Evolutionary conservation across 2,329 filamentous ascomycete genomes (phyloP).

Genomic region (Penicillium sp.): DNA sequence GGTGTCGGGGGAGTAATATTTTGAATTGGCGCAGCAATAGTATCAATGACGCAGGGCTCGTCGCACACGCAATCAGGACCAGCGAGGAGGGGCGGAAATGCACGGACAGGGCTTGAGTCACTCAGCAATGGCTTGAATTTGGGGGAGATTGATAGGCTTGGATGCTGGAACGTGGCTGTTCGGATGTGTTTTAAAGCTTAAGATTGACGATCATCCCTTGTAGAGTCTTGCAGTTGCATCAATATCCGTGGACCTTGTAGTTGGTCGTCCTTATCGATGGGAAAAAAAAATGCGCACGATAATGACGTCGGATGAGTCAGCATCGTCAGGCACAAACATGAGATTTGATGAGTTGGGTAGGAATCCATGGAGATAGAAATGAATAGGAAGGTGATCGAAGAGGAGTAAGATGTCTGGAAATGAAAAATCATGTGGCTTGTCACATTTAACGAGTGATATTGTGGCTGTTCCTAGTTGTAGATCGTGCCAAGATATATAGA

Average conservation of each 20-base stretch:
- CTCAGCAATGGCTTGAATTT: background rate
- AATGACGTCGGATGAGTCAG: conserved; percentile 38
- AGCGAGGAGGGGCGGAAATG: conserved; percentile 25
- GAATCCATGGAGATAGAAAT: background rate
- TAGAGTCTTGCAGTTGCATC: conserved; percentile 15
- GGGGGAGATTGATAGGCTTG: background rate
- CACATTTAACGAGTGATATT: background rate
- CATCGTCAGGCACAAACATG: conserved; percentile 12
- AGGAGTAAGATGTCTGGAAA: background rate
- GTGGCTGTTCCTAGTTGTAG: background rate
- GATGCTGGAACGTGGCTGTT: conserved; percentile 3
- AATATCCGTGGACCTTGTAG: background rate
- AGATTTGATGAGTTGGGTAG: background rate
- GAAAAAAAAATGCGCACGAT: conserved; percentile 21
- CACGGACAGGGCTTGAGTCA: conserved; percentile 18
- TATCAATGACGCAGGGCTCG: conserved; percentile 30
- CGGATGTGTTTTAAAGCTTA: conserved; percentile 14
- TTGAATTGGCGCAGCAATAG: background rate
- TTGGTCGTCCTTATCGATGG: conserved; percentile 12
- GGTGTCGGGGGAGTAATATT: background rate
- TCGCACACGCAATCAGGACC: conserved; percentile 20
- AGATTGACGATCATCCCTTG: conserved; percentile 22
- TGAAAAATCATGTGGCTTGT: background rate
- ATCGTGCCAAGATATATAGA: background rate
- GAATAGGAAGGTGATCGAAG: background rate